Conservation (phyloP, 78 protist genomes). For the Dictyostelium discoideum region dicty_2.7 NC_007090.3:3704001-3704500, state of each 20-base stretch:
- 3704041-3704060: conserved; percentile 41
- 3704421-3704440: conserved; percentile 80
- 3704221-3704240: conserved; percentile 32
- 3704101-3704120: conserved; percentile 61
- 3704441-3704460: conserved; percentile 83
- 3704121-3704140: conserved; percentile 82
- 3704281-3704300: conserved; percentile 60
- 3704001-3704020: conserved; percentile 13
- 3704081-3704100: conserved; percentile 53
- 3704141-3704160: conserved; percentile 27
- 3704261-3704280: conserved; percentile 85
- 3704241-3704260: conserved; percentile 51
- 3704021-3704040: neutral
- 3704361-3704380: conserved; percentile 89
- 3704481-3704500: conserved; percentile 84
- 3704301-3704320: conserved; percentile 80
- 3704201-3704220: conserved; percentile 86
- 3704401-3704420: conserved; percentile 59
- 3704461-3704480: conserved; percentile 78
- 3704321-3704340: conserved; percentile 68
- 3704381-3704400: conserved; percentile 65
- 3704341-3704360: neutral
- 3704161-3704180: conserved; percentile 83
- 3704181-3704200: conserved; percentile 58
- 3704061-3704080: conserved; percentile 23